Evolutionary conservation across 306 rosid species (phyloP), one percentile per base, ranked within the genome.

Genomic region (Pterocarpus macrocarpus): DNA sequence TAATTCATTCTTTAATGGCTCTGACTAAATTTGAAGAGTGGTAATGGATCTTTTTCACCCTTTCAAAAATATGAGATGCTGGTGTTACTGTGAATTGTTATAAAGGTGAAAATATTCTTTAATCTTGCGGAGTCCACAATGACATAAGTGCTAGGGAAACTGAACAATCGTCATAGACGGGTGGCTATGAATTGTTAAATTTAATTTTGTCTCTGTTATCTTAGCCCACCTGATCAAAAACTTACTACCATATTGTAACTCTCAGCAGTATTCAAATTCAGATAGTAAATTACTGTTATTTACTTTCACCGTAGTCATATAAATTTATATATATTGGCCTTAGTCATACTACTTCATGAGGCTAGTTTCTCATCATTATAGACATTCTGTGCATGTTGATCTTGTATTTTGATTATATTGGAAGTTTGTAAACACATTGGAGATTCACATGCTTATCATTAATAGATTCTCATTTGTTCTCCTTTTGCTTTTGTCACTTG

Each of bases 401-500:
- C 39, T 33, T 15, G 11, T 71, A 36, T 69, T 62, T 69, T 61
- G 38, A 35, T 71, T 72, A 16, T 58, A 17, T 59, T 67, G 73
- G 74, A 38, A 32, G 32, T 41, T 6, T 47, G 9, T 55, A 66
- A 72, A 68, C 59, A 15, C 1, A 35, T 12, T 33, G 38, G 28
- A 44, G 30, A 62, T 63, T 62, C 35, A 10, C 13, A 3, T 82
- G 17, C 30, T 41, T 22, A 44, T 13, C 35, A 22, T 76, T n/a
- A 11, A 7, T 17, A 35, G 75, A 52, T 80, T 80, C 61, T 80
- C 56, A 59, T 36, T 44, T n/a, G 63, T 52, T 83, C 16, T 44
- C 17, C 34, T 53, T 62, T 71, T 83, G 39, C 73, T 73, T 73
- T 68, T 84, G 50, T 69, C 81, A 80, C 83, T 81, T 85, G 62